Percentiles rank a stretch among this genome's conserved stretches.
Evolutionary conservation across 257 asterid species (phyloP).

Genomic region (Marsdenia floribunda): DNA sequence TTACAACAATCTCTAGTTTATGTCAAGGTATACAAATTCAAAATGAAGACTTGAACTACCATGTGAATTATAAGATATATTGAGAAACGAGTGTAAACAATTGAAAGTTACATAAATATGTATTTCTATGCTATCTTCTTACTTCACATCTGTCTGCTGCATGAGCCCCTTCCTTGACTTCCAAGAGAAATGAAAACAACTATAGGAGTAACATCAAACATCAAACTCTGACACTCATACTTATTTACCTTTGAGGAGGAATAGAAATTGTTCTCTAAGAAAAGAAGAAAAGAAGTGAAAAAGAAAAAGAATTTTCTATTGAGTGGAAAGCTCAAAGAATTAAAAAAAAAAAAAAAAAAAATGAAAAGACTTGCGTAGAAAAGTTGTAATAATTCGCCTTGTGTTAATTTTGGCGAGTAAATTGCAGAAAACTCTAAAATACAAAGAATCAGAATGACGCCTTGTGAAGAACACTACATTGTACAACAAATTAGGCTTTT

Average conservation of each 20-base stretch:
- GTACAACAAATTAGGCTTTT: conserved; percentile 17
- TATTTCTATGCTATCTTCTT: not conserved
- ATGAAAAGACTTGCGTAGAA: conserved; percentile 6
- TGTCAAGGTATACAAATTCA: not conserved
- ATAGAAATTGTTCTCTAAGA: not conserved
- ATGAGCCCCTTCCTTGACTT: not conserved
- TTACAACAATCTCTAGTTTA: not conserved
- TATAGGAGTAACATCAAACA: conserved; percentile 7
- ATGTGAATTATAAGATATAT: not conserved
- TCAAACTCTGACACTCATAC: not conserved
- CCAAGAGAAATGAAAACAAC: conserved; percentile 1
- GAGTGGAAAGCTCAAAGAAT: not conserved
- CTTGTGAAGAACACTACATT: not conserved
- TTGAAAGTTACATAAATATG: not conserved
- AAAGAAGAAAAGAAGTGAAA: not conserved
- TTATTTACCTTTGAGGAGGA: not conserved
- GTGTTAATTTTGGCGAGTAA: not conserved
- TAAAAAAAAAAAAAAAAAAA: not conserved
- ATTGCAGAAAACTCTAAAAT: conserved; percentile 5
- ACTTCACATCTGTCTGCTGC: conserved; percentile 7
- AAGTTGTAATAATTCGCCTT: conserved; percentile 14
- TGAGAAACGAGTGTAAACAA: conserved; percentile 7
- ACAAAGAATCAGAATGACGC: conserved; percentile 24
- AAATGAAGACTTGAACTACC: not conserved
- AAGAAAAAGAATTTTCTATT: not conserved